Evolutionary conservation across 148 eudicot genomes (phyloP).

Genomic region (Chenopodium album): DNA sequence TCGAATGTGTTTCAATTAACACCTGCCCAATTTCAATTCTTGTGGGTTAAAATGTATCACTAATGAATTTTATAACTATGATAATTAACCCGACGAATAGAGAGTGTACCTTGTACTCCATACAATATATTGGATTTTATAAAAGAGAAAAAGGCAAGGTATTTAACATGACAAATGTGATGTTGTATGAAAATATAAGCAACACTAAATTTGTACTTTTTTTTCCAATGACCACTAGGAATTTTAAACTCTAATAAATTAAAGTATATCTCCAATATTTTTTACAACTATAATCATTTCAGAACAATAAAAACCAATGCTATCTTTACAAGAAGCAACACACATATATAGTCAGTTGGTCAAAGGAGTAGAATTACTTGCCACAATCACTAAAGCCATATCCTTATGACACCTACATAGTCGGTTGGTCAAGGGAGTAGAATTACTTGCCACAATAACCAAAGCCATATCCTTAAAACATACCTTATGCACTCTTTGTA

Average conservation of each 20-base stretch:
- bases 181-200: not conserved
- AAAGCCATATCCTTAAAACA: conserved; percentile 14
- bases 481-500: conserved; percentile 94
- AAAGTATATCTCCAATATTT: not conserved
- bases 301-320: not conserved
- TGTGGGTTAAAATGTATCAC: too few species aligned
- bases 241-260: not conserved
- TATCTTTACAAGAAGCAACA: not conserved
- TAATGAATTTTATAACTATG: too few species aligned
- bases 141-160: not conserved
- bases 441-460: not conserved
- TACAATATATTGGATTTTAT: too few species aligned
- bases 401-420: conserved; percentile 25
- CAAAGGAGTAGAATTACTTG: not conserved
- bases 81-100: too few species aligned
- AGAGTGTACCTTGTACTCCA: not conserved
- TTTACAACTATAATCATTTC: not conserved
- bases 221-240: not conserved
- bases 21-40: too few species aligned
- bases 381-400: not conserved
- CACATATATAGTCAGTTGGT: not conserved
- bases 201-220: not conserved
- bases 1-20: too few species aligned
- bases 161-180: not conserved
- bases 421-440: not conserved